A percentile compares a stretch with the other conserved stretches of the same genome.
Evolutionary conservation across 1,284 basidiomycete genomes (phyloP).

Genomic region (Trichosporon asahii): DNA sequence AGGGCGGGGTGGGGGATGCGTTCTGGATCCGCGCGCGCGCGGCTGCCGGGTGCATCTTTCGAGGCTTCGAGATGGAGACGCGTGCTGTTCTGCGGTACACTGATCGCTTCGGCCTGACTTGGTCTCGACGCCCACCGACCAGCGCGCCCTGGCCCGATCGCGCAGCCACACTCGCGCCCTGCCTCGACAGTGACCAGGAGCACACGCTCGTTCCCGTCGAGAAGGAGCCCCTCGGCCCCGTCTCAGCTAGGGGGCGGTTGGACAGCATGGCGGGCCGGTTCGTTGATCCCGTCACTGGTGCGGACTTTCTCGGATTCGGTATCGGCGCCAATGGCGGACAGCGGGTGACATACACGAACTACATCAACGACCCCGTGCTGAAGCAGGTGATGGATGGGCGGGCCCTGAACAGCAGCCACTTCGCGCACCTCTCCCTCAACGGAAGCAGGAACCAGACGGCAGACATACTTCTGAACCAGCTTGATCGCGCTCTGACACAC

Average conservation of each 20-base stretch:
- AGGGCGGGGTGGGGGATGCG: conserved; percentile 30
- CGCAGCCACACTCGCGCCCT: not conserved
- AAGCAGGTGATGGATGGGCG: conserved; percentile 28
- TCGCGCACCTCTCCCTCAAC: conserved; percentile 31
- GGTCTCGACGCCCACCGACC: conserved; percentile 15
- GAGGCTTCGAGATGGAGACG: not conserved
- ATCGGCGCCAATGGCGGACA: conserved; percentile 24
- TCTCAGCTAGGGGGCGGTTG: not conserved
- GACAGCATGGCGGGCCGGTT: conserved; percentile 28
- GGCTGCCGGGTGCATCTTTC: conserved; percentile 19
- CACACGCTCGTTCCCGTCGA: conserved; percentile 20
- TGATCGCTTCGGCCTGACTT: conserved; percentile 15
- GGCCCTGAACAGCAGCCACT: conserved; percentile 22
- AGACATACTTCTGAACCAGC: conserved; percentile 48
- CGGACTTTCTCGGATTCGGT: conserved; percentile 28
- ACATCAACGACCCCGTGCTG: conserved; percentile 43
- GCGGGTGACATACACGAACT: conserved; percentile 26
- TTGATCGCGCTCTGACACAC: conserved; percentile 40
- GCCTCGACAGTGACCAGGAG: conserved; percentile 17
- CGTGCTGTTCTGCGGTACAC: conserved; percentile 21
- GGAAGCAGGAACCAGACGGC: conserved; percentile 20
- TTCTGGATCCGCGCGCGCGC: conserved; percentile 42
- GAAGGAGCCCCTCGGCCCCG: not conserved
- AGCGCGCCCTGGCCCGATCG: conserved; percentile 29
- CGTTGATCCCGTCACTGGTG: conserved; percentile 22